These are phyloP conservation scores for Trichoderma guizhouense DNA, from an alignment of 2,329 filamentous ascomycete genomes.

Conservation along the genomic window DNA sequence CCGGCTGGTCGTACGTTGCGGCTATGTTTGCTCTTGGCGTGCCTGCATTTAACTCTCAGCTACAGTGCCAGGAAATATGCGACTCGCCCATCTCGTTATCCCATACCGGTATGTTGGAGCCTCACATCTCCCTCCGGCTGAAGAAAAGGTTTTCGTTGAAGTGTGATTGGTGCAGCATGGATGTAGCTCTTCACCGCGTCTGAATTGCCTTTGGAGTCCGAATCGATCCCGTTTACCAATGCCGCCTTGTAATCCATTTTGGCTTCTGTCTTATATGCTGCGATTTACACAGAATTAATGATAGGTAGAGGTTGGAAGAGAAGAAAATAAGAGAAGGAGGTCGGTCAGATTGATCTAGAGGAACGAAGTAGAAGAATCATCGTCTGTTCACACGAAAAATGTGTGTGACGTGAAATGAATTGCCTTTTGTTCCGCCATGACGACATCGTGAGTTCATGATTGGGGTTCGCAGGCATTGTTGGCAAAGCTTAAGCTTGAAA, in stretches of 20 bases:
- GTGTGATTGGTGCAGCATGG: slow-evolving; percentile 26
- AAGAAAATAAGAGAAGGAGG: background rate
- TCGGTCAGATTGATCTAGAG: background rate
- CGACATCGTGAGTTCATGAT: slow-evolving; percentile 11
- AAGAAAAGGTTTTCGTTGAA: slow-evolving; percentile 29
- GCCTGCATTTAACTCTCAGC: slow-evolving; percentile 22
- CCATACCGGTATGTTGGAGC: slow-evolving; percentile 27
- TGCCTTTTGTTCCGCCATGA: background rate
- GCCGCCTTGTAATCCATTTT: slow-evolving; percentile 13
- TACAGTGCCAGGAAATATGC: background rate
- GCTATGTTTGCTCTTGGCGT: slow-evolving; percentile 36
- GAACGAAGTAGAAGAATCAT: background rate
- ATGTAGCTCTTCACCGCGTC: slow-evolving; percentile 11
- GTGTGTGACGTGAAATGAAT: background rate
- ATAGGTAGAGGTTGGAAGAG: background rate
- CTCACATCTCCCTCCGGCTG: slow-evolving; percentile 28
- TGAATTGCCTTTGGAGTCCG: background rate
- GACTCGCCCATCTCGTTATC: accelerated
- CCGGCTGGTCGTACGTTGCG: slow-evolving; percentile 32
- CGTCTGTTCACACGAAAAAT: background rate
- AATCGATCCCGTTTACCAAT: background rate
- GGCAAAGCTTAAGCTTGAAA: background rate
- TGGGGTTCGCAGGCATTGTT: background rate
- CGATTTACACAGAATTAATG: background rate
- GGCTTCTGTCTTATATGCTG: background rate